A percentile compares a stretch with the other conserved stretches of the same genome.
Evolutionary conservation across 2,329 filamentous ascomycete species (phyloP).

Genomic region (Diaporthe aspalathi): DNA sequence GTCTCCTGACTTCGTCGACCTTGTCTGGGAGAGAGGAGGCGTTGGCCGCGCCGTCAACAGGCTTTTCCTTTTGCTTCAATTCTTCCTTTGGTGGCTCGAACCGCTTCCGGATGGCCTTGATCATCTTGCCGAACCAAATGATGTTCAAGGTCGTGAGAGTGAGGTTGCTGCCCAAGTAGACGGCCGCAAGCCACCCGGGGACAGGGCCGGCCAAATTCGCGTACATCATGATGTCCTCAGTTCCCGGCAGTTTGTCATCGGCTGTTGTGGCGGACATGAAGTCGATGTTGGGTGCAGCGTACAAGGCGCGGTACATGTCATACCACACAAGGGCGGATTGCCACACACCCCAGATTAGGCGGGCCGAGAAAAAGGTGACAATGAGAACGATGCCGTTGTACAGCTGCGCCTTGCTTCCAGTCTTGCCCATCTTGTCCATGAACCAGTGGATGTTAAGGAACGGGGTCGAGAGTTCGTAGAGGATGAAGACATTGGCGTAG

Average conservation of each 20-base stretch:
- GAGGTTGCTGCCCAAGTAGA: slow-evolving; percentile 78
- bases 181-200: slow-evolving; percentile 75
- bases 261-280: slow-evolving; percentile 49
- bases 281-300: slow-evolving; percentile 51
- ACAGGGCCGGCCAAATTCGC: slow-evolving; percentile 62
- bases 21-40: slow-evolving; percentile 31
- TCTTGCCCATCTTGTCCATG: slow-evolving; percentile 86
- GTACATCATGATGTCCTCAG: slow-evolving; percentile 61
- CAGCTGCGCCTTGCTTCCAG: slow-evolving; percentile 77
- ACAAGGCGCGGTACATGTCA: slow-evolving; percentile 74
- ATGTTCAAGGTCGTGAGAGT: slow-evolving; percentile 82
- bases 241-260: slow-evolving; percentile 44
- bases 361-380: slow-evolving; percentile 79
- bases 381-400: slow-evolving; percentile 82
- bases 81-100: slow-evolving; percentile 66
- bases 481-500: slow-evolving; percentile 83
- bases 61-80: slow-evolving; percentile 44
- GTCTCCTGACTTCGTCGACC: slow-evolving; percentile 41
- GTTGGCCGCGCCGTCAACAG: slow-evolving; percentile 25
- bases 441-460: slow-evolving; percentile 95
- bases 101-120: slow-evolving; percentile 79
- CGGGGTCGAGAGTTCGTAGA: slow-evolving; percentile 87
- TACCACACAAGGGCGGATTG: slow-evolving; percentile 76
- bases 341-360: slow-evolving; percentile 82
- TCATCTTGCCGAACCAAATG: slow-evolving; percentile 91